Conservation (phyloP, 2,329 filamentous ascomycete species). For the Alternaria metachromatica region DNA sequence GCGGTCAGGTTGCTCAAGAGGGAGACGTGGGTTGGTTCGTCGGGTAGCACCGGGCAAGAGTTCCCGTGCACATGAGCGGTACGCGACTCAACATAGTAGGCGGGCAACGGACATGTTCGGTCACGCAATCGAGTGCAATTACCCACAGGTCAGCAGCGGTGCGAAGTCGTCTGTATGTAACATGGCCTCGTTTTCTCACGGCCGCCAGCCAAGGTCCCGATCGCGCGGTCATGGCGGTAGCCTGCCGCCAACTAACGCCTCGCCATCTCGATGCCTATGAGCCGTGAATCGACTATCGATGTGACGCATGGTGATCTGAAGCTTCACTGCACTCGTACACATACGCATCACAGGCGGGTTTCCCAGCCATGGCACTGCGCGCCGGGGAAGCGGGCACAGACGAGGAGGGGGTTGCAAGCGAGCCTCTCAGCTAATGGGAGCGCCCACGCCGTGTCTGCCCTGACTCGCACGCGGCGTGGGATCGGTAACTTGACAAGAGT, state of each 20-base stretch:
- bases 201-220: slow-evolving; percentile 40
- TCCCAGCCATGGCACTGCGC: slow-evolving; percentile 9
- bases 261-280: slow-evolving; percentile 22
- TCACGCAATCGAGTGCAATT: slow-evolving; percentile 29
- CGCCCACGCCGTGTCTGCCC: slow-evolving; percentile 16
- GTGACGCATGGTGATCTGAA: slow-evolving; percentile 29
- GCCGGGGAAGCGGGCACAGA: slow-evolving; percentile 43
- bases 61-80: slow-evolving; percentile 33
- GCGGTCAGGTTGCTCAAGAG: slow-evolving; percentile 32
- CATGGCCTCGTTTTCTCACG: slow-evolving; percentile 45
- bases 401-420: slow-evolving; percentile 28
- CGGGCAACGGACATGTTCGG: slow-evolving; percentile 46
- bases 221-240: slow-evolving; percentile 34
- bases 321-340: slow-evolving; percentile 5
- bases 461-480: slow-evolving; percentile 35
- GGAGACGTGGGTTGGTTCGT: slow-evolving; percentile 30
- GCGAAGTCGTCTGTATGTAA: slow-evolving; percentile 38
- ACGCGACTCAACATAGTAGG: slow-evolving; percentile 36
- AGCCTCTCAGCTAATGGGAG: slow-evolving; percentile 26
- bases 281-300: slow-evolving; percentile 19
- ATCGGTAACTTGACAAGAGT: slow-evolving; percentile 19
- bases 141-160: slow-evolving; percentile 29
- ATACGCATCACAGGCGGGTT: slow-evolving; percentile 12
- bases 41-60: slow-evolving; percentile 41
- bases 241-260: slow-evolving; percentile 30